A percentile compares a stretch with the other conserved stretches of the same genome.
Conservation (phyloP, 2,329 filamentous ascomycete genomes). For the Aspergillus flavus region DNA sequence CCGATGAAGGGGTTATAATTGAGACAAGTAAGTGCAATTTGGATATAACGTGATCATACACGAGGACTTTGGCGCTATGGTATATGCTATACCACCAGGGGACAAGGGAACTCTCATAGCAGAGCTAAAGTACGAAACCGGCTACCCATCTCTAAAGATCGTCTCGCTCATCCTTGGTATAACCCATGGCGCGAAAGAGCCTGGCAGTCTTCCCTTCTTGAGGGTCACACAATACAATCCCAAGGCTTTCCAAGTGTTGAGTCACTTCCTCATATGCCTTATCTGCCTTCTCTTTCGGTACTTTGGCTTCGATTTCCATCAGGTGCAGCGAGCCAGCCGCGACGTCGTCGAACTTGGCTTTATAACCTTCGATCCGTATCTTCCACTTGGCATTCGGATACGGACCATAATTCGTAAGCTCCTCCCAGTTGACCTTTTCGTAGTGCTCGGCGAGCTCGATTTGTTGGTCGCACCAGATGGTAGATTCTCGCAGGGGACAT, state of each 20-base stretch:
- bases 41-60: not conserved
- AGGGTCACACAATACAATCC: not conserved
- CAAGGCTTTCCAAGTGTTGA: not conserved
- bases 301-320: constrained; percentile 10
- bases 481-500: not conserved
- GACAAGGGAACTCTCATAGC: too few relatives aligned
- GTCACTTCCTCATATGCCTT: not conserved
- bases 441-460: not conserved
- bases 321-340: not conserved
- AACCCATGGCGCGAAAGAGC: not conserved
- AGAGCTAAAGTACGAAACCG: not conserved
- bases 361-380: constrained; percentile 2
- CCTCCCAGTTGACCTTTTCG: not conserved
- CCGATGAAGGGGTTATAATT: not conserved
- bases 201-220: not conserved
- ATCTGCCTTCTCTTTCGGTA: not conserved
- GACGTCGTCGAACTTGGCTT: constrained; percentile 12
- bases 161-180: not conserved
- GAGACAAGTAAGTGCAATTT: not conserved
- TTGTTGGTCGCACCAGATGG: not conserved
- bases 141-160: not conserved
- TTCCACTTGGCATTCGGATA: constrained; percentile 12
- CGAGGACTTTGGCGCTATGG: too few relatives aligned
- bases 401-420: not conserved
- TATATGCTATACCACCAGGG: too few relatives aligned